phyloP scores from a whole-genome alignment of 2,329 filamentous ascomycete genomes.

The Grosmannia penicillata region DNA sequence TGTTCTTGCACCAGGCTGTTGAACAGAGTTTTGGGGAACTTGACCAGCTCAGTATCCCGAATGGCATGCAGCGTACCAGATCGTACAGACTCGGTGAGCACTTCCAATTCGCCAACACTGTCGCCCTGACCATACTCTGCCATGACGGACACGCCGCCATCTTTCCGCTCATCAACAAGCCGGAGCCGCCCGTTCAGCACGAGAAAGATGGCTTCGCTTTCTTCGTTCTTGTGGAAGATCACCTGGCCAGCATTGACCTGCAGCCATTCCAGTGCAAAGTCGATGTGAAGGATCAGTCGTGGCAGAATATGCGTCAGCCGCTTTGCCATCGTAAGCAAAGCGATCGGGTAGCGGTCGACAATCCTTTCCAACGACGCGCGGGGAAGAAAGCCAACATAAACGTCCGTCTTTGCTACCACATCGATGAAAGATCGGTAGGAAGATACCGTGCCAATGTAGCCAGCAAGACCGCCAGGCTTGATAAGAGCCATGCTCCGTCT shows the following conservation, averaged over 20 bases:
- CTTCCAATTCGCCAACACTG: slow-evolving; percentile 92
- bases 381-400: slow-evolving; percentile 91
- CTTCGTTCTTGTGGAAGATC: slow-evolving; percentile 83
- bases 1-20: slow-evolving; percentile 96
- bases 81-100: slow-evolving; percentile 86
- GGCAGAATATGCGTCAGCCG: slow-evolving; percentile 79
- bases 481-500: slow-evolving; percentile 72
- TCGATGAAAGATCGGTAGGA: slow-evolving; percentile 95
- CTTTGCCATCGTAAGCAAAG: slow-evolving; percentile 92
- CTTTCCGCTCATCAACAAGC: slow-evolving; percentile 66
- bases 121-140: slow-evolving; percentile 95
- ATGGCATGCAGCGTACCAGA: slow-evolving; percentile 90
- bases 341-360: slow-evolving; percentile 81
- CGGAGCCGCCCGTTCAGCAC: slow-evolving; percentile 87
- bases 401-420: slow-evolving; percentile 93
- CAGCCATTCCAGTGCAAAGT: slow-evolving; percentile 96
- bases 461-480: slow-evolving; percentile 86
- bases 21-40: slow-evolving; percentile 89
- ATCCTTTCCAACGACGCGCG: slow-evolving; percentile 76
- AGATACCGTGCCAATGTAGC: slow-evolving; percentile 87
- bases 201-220: slow-evolving; percentile 96
- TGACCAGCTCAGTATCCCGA: slow-evolving; percentile 88
- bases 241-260: slow-evolving; percentile 93
- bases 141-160: slow-evolving; percentile 69
- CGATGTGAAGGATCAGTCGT: slow-evolving; percentile 83